Evolutionary conservation across 2,329 filamentous ascomycete species (phyloP).

Genomic region (Orbilia brochopaga): DNA sequence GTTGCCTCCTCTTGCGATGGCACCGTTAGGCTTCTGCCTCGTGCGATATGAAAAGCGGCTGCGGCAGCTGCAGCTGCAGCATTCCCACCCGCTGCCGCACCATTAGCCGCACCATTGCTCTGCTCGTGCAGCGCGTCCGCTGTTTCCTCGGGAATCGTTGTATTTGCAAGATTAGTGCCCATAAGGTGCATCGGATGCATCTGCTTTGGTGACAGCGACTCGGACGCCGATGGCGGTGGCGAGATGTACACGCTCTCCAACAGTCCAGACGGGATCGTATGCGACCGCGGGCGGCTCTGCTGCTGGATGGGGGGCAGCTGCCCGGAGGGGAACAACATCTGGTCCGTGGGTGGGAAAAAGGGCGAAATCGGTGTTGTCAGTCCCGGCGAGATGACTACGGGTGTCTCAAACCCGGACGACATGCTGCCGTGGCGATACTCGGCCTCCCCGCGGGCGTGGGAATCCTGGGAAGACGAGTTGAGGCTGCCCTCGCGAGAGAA

Average conservation of each 20-base stretch:
- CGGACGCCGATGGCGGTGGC: constrained; percentile 48
- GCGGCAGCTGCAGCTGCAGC: constrained; percentile 24
- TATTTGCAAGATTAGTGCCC: constrained; percentile 47
- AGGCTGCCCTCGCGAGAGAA: constrained; percentile 56
- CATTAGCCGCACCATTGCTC: background rate
- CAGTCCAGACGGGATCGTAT: constrained; percentile 47
- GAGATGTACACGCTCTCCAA: constrained; percentile 49
- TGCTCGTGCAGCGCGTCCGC: constrained; percentile 39
- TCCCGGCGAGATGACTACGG: constrained; percentile 46
- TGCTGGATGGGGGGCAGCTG: constrained; percentile 46
- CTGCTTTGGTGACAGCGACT: constrained; percentile 52
- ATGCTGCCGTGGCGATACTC: constrained; percentile 49
- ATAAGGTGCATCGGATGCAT: constrained; percentile 46
- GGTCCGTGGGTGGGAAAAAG: constrained; percentile 45
- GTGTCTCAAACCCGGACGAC: constrained; percentile 45
- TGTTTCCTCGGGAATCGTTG: constrained; percentile 48
- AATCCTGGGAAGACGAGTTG: constrained; percentile 45
- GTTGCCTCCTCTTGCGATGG: constrained; percentile 86
- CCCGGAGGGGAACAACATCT: constrained; percentile 41
- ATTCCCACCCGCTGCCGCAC: constrained; percentile 5
- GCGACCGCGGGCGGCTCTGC: constrained; percentile 46
- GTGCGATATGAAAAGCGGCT: constrained; percentile 40
- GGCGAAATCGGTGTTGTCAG: constrained; percentile 48
- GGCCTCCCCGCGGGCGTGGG: constrained; percentile 28
- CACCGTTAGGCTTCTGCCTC: constrained; percentile 53